phyloP scores from a whole-genome alignment of 495 filamentous ascomycete species.

The Schizothecium vesticola region DNA sequence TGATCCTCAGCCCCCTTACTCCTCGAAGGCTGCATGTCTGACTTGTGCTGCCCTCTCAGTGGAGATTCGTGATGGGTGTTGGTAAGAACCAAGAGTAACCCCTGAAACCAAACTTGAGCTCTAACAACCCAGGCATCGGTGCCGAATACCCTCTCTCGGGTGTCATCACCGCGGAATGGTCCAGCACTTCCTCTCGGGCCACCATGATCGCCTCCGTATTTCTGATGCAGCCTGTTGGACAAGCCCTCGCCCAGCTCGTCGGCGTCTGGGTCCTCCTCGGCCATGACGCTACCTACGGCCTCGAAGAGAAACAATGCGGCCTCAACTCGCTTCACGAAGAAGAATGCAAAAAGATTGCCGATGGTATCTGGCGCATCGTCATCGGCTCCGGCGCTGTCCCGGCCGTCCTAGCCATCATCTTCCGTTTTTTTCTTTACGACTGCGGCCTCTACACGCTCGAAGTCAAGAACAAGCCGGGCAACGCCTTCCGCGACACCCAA shows the following conservation, averaged over 20 bases:
- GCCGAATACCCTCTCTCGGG: conserved; percentile 72
- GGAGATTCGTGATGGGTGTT: conserved; percentile 36
- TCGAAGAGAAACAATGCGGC: conserved; percentile 43
- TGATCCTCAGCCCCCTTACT: background rate
- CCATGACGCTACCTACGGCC: conserved; percentile 56
- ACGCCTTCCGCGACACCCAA: conserved; percentile 57
- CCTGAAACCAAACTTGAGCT: background rate
- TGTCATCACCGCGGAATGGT: conserved; percentile 70
- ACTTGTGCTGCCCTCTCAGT: conserved; percentile 13
- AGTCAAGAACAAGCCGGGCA: conserved; percentile 58
- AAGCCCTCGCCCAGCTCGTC: conserved; percentile 62
- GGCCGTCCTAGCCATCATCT: conserved; percentile 65
- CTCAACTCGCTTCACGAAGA: conserved; percentile 45
- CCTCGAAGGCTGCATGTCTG: background rate
- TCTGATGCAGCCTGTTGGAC: conserved; percentile 71
- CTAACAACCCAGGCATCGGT: conserved; percentile 51
- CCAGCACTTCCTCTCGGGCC: conserved; percentile 66
- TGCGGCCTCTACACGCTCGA: conserved; percentile 76
- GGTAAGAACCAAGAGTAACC: conserved; percentile 15
- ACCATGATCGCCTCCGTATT: conserved; percentile 77
- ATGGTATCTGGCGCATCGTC: conserved; percentile 73
- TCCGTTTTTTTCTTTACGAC: conserved; percentile 67
- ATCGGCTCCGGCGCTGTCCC: conserved; percentile 72
- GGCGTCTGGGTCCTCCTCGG: conserved; percentile 61
- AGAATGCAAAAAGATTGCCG: conserved; percentile 61